A percentile compares a stretch with the other conserved stretches of the same genome.
phyloP scores from a whole-genome alignment of 805 yeast genomes.

The Cyberlindnera veronae region DNA sequence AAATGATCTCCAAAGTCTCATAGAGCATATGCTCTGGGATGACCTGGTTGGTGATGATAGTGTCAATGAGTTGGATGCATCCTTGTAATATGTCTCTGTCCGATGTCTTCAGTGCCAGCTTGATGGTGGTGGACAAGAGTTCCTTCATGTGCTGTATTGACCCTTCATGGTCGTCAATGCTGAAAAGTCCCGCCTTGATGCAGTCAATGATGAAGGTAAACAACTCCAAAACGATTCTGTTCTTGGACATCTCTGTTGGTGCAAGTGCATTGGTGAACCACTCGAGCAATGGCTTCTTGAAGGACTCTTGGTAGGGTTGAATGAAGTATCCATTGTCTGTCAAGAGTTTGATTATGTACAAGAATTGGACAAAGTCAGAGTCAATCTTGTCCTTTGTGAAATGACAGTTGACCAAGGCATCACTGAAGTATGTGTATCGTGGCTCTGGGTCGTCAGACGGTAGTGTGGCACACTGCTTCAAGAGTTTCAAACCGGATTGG shows the following conservation, averaged over 20 bases:
- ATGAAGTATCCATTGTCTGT: constrained; percentile 53
- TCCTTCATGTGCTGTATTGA: constrained; percentile 33
- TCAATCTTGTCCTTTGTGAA: constrained; percentile 33
- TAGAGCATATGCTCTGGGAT: constrained; percentile 40
- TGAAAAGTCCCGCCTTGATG: constrained; percentile 44
- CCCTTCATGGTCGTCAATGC: constrained; percentile 19
- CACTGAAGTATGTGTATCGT: constrained; percentile 55
- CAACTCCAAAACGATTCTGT: constrained; percentile 24
- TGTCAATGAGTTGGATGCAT: constrained; percentile 40
- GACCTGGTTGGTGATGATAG: constrained; percentile 42
- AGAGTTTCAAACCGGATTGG: constrained; percentile 48
- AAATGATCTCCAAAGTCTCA: constrained; percentile 40
- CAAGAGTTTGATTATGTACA: constrained; percentile 42
- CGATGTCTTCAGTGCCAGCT: constrained; percentile 39
- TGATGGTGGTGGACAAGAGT: constrained; percentile 34
- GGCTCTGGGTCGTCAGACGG: constrained; percentile 46
- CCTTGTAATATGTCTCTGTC: constrained; percentile 34
- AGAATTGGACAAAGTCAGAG: constrained; percentile 48
- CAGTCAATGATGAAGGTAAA: constrained; percentile 41
- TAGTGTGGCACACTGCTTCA: constrained; percentile 51
- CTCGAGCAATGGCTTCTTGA: constrained; percentile 36
- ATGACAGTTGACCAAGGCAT: constrained; percentile 45
- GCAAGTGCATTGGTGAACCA: constrained; percentile 35
- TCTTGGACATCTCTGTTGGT: constrained; percentile 26
- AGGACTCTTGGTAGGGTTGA: constrained; percentile 47